Evolutionary conservation across 805 yeast genomes (phyloP).

Genomic region (Candida germanica): DNA sequence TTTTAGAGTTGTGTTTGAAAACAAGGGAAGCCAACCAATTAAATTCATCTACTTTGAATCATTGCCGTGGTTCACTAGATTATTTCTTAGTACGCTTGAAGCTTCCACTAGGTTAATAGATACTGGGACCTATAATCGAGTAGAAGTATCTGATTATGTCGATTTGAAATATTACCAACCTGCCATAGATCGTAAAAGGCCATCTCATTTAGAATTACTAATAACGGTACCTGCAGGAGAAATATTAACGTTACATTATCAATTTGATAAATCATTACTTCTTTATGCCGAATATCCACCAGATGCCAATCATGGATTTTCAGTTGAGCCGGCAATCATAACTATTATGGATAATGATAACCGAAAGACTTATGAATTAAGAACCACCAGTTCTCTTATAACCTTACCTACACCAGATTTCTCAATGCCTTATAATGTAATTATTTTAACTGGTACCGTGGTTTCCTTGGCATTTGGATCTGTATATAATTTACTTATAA

Average conservation of each 20-base stretch:
- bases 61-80: conserved; percentile 89
- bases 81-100: conserved; percentile 69
- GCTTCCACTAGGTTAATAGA: conserved; percentile 26
- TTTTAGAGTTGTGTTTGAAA: conserved; percentile 71
- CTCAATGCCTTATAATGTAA: conserved; percentile 97
- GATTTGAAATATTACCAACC: conserved; percentile 63
- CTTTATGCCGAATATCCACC: conserved; percentile 95
- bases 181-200: conserved; percentile 74
- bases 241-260: conserved; percentile 60
- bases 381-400: conserved; percentile 85
- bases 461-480: conserved; percentile 92
- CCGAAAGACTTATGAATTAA: conserved; percentile 42
- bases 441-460: conserved; percentile 87
- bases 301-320: conserved; percentile 97
- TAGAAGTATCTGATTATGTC: conserved; percentile 29
- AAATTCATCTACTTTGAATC: conserved; percentile 69
- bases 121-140: conserved; percentile 15
- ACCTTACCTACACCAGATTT: conserved; percentile 96
- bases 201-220: conserved; percentile 75
- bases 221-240: conserved; percentile 63
- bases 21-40: conserved; percentile 52
- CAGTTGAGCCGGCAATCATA: conserved; percentile 85
- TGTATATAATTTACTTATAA: conserved; percentile 71
- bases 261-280: conserved; percentile 84
- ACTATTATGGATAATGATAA: conserved; percentile 43